Evolutionary conservation across 2,329 filamentous ascomycete species (phyloP).

Genomic region (Rhexocercosporidium sp.): DNA sequence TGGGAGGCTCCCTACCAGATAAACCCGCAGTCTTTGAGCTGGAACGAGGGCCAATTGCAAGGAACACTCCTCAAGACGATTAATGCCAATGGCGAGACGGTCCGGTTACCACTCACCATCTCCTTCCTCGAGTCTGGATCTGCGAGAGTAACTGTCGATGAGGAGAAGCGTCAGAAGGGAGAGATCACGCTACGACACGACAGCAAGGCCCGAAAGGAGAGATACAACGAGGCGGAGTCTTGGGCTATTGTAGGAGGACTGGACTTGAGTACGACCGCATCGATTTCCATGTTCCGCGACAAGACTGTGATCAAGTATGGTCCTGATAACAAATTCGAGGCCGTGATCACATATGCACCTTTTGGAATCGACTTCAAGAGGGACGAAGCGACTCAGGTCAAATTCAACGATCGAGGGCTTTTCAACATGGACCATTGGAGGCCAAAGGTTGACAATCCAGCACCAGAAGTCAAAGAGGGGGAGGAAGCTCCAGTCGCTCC

Average conservation of each 20-base stretch:
- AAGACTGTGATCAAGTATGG: conserved; percentile 83
- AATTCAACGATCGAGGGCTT: conserved; percentile 86
- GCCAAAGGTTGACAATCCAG: conserved; percentile 71
- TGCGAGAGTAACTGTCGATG: conserved; percentile 86
- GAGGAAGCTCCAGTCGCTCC: conserved; percentile 45
- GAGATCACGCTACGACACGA: conserved; percentile 86
- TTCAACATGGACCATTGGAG: conserved; percentile 97
- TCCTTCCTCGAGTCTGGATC: conserved; percentile 90
- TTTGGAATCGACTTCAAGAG: conserved; percentile 87
- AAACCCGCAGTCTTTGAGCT: conserved; percentile 70
- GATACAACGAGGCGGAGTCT: conserved; percentile 89
- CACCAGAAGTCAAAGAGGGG: conserved; percentile 44
- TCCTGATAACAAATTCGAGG: conserved; percentile 75
- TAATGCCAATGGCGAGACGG: conserved; percentile 66
- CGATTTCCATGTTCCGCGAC: conserved; percentile 61
- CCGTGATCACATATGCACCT: conserved; percentile 80
- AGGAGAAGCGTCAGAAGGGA: conserved; percentile 86
- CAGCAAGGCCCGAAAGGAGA: conserved; percentile 85
- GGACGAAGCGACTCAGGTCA: conserved; percentile 80
- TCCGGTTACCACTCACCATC: conserved; percentile 81
- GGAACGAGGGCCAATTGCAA: conserved; percentile 80
- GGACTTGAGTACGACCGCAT: conserved; percentile 74
- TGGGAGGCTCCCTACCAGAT: conserved; percentile 86
- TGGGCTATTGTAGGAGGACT: conserved; percentile 87
- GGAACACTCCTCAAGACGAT: conserved; percentile 84